These are phyloP conservation scores for Penicillium decumbens DNA, from an alignment of 2,329 filamentous ascomycete species.

Conservation along the genomic window DNA sequence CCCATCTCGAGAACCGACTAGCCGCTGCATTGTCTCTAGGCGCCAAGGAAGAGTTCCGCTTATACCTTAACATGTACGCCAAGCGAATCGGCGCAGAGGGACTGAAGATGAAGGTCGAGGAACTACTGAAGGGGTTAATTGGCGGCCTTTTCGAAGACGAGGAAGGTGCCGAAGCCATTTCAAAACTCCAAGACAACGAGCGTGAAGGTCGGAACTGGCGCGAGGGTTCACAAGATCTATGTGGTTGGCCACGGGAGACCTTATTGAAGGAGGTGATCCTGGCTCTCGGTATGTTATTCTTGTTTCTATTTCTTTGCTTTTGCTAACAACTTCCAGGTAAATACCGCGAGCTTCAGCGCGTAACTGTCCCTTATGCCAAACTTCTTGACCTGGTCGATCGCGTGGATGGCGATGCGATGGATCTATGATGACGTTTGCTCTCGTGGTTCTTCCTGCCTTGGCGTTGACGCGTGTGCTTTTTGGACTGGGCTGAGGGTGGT, in stretches of 20 bases:
- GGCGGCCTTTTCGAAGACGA: constrained; percentile 61
- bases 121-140: constrained; percentile 75
- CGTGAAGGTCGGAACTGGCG: constrained; percentile 45
- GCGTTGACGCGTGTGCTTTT: constrained; percentile 19
- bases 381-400: constrained; percentile 58
- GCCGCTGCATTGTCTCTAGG: constrained; percentile 81
- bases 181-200: constrained; percentile 26
- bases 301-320: not conserved
- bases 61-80: constrained; percentile 97
- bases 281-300: constrained; percentile 69
- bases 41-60: constrained; percentile 83
- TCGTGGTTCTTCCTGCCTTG: constrained; percentile 1
- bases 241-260: constrained; percentile 85
- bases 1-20: constrained; percentile 90
- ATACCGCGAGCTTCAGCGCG: constrained; percentile 86
- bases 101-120: constrained; percentile 81
- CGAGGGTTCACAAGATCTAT: constrained; percentile 62
- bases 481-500: constrained; percentile 9
- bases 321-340: constrained; percentile 59
- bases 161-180: constrained; percentile 47
- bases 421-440: constrained; percentile 24
- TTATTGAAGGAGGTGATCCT: constrained; percentile 85
- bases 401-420: constrained; percentile 34
- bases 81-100: constrained; percentile 92
- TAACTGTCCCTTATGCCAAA: constrained; percentile 91